phyloP scores from a whole-genome alignment of 2,329 filamentous ascomycete species.

The Lecanicillium sp. region DNA sequence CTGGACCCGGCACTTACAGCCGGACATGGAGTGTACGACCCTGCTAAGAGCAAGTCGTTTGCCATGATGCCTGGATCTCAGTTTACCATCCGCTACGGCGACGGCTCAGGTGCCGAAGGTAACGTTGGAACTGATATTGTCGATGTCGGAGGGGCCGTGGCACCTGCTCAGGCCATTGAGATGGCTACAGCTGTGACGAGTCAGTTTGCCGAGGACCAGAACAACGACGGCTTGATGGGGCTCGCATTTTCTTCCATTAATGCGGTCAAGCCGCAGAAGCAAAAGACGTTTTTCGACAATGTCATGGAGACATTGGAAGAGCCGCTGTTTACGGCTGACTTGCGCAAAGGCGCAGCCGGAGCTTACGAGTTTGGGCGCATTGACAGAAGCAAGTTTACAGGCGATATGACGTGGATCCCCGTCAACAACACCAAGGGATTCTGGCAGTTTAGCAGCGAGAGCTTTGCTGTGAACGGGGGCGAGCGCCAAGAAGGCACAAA shows the following conservation, averaged over 20 bases:
- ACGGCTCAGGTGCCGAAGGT: conserved; percentile 54
- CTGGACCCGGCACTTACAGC: conserved; percentile 35
- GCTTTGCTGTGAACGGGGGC: conserved; percentile 44
- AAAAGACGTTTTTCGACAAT: conserved; percentile 71
- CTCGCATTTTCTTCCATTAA: conserved; percentile 59
- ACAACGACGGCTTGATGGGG: conserved; percentile 61
- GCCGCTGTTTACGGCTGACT: conserved; percentile 61
- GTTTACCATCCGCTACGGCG: conserved; percentile 62
- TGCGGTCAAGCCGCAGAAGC: conserved; percentile 50
- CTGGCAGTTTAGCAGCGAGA: conserved; percentile 47
- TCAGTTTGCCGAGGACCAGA: conserved; percentile 50
- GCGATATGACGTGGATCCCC: conserved; percentile 50
- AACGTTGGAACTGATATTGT: conserved; percentile 61
- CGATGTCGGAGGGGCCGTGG: conserved; percentile 55
- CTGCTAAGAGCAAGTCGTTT: conserved; percentile 26
- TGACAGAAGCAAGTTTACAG: conserved; percentile 52
- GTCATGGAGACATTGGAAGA: conserved; percentile 49
- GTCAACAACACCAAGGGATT: conserved; percentile 56
- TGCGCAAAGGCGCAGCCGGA: conserved; percentile 49
- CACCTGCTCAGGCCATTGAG: conserved; percentile 57
- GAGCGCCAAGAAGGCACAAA: conserved; percentile 23
- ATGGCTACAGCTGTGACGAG: conserved; percentile 51
- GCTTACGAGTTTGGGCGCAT: conserved; percentile 65
- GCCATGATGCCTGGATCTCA: conserved; percentile 30
- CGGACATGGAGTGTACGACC: conserved; percentile 39